phyloP scores from a whole-genome alignment of 495 filamentous ascomycete species.

The Massariosphaeria phaeospora region DNA sequence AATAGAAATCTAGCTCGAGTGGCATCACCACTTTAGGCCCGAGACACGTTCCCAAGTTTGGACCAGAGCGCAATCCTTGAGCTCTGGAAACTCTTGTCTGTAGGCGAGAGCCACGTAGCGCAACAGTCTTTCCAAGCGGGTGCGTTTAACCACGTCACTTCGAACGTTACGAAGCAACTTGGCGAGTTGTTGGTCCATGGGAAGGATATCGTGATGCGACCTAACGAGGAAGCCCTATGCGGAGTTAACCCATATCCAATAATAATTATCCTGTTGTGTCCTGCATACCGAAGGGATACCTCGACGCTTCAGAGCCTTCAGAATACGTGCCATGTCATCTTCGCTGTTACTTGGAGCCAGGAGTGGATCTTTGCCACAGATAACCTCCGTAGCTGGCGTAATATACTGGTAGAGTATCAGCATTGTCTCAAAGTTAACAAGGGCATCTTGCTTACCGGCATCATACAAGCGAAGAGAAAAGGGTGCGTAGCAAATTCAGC shows the following conservation, averaged over 20 bases:
- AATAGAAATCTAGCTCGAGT: no score
- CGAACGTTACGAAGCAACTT: neutral
- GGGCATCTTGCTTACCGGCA: neutral
- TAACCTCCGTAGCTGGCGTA: neutral
- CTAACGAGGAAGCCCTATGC: no score
- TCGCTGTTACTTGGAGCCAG: neutral
- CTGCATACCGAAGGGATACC: neutral
- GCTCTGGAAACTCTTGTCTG: neutral
- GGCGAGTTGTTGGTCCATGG: neutral
- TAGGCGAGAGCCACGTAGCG: neutral
- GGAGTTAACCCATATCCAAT: no score
- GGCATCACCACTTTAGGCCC: slow-evolving; percentile 5
- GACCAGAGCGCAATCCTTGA: neutral
- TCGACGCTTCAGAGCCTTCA: neutral
- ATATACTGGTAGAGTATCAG: neutral
- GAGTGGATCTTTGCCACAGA: neutral
- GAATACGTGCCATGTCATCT: neutral
- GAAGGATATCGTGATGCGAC: neutral
- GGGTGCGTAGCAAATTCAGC: neutral
- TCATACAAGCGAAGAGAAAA: slow-evolving; percentile 2
- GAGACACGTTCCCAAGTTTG: neutral
- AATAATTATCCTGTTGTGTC: neutral
- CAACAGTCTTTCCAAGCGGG: neutral
- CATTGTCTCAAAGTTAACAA: neutral
- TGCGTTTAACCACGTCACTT: neutral